Evolutionary conservation across 768 basidiomycete genomes (phyloP).

Genomic region (Tulasnella sp.): DNA sequence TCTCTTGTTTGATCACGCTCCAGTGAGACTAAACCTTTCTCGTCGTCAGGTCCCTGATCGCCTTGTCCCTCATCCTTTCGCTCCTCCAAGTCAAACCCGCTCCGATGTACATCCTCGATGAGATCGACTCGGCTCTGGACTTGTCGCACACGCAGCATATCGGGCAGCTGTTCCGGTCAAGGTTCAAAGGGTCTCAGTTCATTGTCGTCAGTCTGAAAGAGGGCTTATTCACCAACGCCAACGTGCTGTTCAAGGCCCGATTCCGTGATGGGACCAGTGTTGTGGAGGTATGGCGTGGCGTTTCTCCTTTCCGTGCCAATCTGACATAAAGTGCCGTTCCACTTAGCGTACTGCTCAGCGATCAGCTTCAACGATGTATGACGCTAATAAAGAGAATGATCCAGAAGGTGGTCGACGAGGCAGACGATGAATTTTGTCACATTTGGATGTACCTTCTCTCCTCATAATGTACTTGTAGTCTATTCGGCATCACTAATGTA

Average conservation of each 20-base stretch:
- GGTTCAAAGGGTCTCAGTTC: constrained; percentile 97
- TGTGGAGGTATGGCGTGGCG: constrained; percentile 48
- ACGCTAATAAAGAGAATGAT: constrained; percentile 21
- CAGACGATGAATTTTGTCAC: not conserved
- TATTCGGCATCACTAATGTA: not conserved
- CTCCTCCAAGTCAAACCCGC: constrained; percentile 98
- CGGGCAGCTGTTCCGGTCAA: constrained; percentile 91
- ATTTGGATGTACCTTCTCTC: not conserved
- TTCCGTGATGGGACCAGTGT: constrained; percentile 92
- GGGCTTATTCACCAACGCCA: constrained; percentile 94
- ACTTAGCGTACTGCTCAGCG: constrained; percentile 21
- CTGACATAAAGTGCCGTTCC: not conserved
- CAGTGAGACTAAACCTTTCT: constrained; percentile 8
- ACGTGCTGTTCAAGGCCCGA: constrained; percentile 85
- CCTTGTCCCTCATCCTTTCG: constrained; percentile 96
- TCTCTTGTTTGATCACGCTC: not conserved
- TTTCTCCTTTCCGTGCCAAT: not conserved
- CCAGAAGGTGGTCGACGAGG: constrained; percentile 12
- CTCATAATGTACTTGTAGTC: not conserved
- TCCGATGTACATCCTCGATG: constrained; percentile 98
- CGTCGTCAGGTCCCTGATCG: constrained; percentile 76
- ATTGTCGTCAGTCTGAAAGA: constrained; percentile 97
- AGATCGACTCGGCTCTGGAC: constrained; percentile 96
- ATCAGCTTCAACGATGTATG: constrained; percentile 18
- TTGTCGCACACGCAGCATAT: constrained; percentile 96